Evolutionary conservation across 805 yeast species (phyloP).

Genomic region (Yarrowia phangngaensis): DNA sequence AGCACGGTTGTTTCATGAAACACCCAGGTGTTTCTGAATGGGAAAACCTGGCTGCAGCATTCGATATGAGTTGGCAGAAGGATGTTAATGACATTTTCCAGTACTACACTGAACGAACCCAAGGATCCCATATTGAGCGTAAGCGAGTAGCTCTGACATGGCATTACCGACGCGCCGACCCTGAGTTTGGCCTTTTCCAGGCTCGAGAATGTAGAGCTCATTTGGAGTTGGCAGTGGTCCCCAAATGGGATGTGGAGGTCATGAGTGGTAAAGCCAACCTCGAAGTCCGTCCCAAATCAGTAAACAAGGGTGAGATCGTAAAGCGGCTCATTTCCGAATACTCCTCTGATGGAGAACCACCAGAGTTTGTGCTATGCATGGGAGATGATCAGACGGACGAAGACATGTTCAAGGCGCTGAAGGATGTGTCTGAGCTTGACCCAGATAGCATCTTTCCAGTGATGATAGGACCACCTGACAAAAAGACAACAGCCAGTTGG

Average conservation of each 20-base stretch:
- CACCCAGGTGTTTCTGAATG: slow-evolving; percentile 62
- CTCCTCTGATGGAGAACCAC: slow-evolving; percentile 45
- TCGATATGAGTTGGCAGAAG: slow-evolving; percentile 94
- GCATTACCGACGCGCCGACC: slow-evolving; percentile 96
- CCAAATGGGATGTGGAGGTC: slow-evolving; percentile 78
- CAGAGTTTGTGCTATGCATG: slow-evolving; percentile 82
- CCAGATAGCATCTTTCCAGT: slow-evolving; percentile 66
- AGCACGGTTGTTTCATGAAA: slow-evolving; percentile 94
- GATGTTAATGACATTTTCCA: slow-evolving; percentile 70
- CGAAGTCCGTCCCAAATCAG: slow-evolving; percentile 93
- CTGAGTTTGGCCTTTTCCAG: slow-evolving; percentile 85
- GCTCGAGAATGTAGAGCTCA: slow-evolving; percentile 69
- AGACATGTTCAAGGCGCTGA: slow-evolving; percentile 86
- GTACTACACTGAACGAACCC: slow-evolving; percentile 79
- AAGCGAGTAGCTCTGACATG: slow-evolving; percentile 94
- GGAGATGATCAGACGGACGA: slow-evolving; percentile 98
- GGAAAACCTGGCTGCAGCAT: slow-evolving; percentile 76
- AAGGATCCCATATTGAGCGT: slow-evolving; percentile 80
- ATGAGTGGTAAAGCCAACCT: slow-evolving; percentile 97
- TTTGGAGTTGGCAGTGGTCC: slow-evolving; percentile 55
- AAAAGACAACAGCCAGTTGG: slow-evolving; percentile 77
- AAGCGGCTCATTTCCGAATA: slow-evolving; percentile 60
- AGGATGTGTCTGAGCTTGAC: slow-evolving; percentile 33
- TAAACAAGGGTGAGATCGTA: slow-evolving; percentile 96
- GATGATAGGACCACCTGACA: slow-evolving; percentile 89